Percentiles rank a stretch among this genome's conserved stretches.
Evolutionary conservation across 2,329 filamentous ascomycete genomes (phyloP).

Genomic region (Reticulascus tulasneorum): DNA sequence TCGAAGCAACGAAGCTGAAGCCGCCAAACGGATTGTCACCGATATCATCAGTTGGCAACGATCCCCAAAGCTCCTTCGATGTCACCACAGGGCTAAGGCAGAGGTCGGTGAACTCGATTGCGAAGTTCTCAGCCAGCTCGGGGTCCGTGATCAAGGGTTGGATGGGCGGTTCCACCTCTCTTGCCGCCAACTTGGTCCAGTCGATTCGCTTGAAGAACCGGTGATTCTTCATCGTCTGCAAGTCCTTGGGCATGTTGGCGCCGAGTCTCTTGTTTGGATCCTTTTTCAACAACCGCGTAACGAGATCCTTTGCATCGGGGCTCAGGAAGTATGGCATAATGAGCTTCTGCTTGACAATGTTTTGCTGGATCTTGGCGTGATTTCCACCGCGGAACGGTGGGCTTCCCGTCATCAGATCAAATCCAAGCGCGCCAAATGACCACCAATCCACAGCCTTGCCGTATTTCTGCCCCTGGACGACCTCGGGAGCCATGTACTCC

Average conservation of each 20-base stretch:
- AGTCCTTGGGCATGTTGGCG: conserved; percentile 81
- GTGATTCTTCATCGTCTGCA: conserved; percentile 82
- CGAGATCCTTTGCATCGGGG: conserved; percentile 87
- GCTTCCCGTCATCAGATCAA: conserved; percentile 86
- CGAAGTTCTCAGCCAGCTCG: conserved; percentile 94
- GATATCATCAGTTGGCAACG: conserved; percentile 25
- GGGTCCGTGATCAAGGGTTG: conserved; percentile 92
- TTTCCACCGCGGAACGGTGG: conserved; percentile 90
- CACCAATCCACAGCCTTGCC: conserved; percentile 98
- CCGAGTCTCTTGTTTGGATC: conserved; percentile 89
- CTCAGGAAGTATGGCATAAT: conserved; percentile 85
- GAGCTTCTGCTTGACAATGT: conserved; percentile 91
- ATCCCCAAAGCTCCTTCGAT: conserved; percentile 36
- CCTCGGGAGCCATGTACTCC: conserved; percentile 98
- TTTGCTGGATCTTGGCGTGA: conserved; percentile 91
- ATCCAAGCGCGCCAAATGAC: conserved; percentile 91
- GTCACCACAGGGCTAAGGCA: conserved; percentile 69
- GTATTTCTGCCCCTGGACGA: conserved; percentile 83
- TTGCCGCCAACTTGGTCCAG: conserved; percentile 79
- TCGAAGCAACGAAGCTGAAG: conserved; percentile 60
- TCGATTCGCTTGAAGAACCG: conserved; percentile 97
- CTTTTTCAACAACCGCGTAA: conserved; percentile 85
- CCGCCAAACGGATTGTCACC: conserved; percentile 54
- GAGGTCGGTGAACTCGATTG: conserved; percentile 83
- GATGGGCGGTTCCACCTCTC: conserved; percentile 85